A percentile compares a stretch with the other conserved stretches of the same genome.
phyloP scores from a whole-genome alignment of 257 asterid genomes.

The Plantago ovata region DNA sequence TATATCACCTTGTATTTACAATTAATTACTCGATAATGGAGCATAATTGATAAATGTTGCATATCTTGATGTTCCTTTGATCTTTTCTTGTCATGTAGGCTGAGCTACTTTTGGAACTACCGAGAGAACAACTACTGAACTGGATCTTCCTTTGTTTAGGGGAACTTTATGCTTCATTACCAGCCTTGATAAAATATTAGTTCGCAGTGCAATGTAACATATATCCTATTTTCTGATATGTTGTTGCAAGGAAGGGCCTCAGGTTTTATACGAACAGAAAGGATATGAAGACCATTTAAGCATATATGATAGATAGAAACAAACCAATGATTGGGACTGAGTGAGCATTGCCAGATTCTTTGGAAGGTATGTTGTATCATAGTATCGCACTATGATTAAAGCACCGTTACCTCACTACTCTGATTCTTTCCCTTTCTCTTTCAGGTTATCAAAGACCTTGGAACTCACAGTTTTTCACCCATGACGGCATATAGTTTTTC shows the following conservation, averaged over 20 bases:
- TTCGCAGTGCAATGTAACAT: constrained; percentile 5
- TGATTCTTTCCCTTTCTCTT: constrained; percentile 5
- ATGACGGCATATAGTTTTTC: too few species aligned
- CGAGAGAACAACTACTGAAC: constrained; percentile 89
- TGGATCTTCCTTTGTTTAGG: constrained; percentile 94
- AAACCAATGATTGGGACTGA: constrained; percentile 5
- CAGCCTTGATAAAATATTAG: constrained; percentile 83
- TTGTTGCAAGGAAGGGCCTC: constrained; percentile 8
- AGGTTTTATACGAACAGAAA: constrained; percentile 18
- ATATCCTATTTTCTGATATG: background rate
- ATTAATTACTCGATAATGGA: background rate
- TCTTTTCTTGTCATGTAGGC: constrained; percentile 50
- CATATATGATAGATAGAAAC: constrained; percentile 4
- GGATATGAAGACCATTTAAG: background rate
- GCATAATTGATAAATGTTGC: background rate
- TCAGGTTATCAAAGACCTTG: background rate
- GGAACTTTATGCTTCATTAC: constrained; percentile 79
- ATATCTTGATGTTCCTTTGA: background rate
- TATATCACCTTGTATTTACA: background rate
- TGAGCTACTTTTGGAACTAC: constrained; percentile 87
- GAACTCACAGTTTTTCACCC: background rate
- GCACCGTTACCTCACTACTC: background rate
- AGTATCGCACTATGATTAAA: constrained; percentile 2
- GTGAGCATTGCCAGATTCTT: constrained; percentile 3
- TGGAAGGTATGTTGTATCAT: constrained; percentile 27